Evolutionary conservation across 371 early-diverging fungal genomes (phyloP), one percentile per base, ranked within the genome.

Genomic region (Saksenaea vasiformis): DNA sequence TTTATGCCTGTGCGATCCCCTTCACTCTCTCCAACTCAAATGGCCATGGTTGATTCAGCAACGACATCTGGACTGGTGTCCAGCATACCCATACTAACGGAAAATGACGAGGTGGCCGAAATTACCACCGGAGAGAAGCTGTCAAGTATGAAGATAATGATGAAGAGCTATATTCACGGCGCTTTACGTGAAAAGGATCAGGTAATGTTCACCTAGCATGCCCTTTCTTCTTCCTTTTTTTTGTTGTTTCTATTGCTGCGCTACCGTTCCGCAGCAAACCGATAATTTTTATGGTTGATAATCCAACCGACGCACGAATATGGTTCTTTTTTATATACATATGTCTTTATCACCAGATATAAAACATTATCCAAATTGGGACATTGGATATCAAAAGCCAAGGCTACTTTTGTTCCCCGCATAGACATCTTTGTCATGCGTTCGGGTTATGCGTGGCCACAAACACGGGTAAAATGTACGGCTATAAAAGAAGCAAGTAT

Each of bases 121-220:
- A 67, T 56, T 17, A 72, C 68, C 39, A 68, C 51, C 17, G 66
- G 70, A 59, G 81, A 80, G 54, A 80, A 77, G 37, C 38, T 71
- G 5, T 57, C 34, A 15, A 78, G 81, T 41, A 72, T 77, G 66
- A 75, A 68, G 56, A 67, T 76, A 41, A 76, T 85, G 64, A 81
- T 81, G 79, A 69, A 66, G 27, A 71, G 73, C 3, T 81, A 66
- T 64, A 61, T 78, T 15, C 56, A 64, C 44, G 79, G 82, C 24
- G 82, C 82, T 35, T 62, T 81, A 14, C 70, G 75, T 35, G 79
- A 78, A 60, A 75, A 78, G 51, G 76, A 74, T 37, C 73, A 78
- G 79, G 82, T 81, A 78, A 78, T 67, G 24, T 47, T 67, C 44
- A 66, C 56, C 51, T 27, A 54, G 54, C 38, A 37, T 34, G 28